Evolutionary conservation across 805 yeast species (phyloP), one percentile per base, ranked within the genome.

Genomic region (Metschnikowia matae): DNA sequence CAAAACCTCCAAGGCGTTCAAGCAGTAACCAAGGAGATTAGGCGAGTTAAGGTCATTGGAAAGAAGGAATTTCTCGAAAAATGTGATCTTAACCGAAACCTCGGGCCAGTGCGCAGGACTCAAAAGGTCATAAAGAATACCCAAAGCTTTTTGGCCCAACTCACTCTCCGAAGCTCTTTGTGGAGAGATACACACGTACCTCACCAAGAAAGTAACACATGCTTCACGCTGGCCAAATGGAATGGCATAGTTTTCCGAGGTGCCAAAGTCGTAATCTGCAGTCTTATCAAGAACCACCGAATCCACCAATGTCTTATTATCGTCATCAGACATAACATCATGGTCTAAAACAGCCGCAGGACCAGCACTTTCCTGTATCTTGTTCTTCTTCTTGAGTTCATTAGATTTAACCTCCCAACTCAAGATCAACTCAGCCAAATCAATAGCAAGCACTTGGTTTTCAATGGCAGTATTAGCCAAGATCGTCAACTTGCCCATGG

Each of bases 1-100:
- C 41, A 94, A 74, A 0, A 94, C 97, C 64, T 89, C 96, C 45
- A 95, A 69, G 0, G 99, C 96, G 68, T 94, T 95, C 60, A 91
- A 73, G 58, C 96, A 87, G 58, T 87, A 85, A 1, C 90, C 89
- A 21, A 89, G 65, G 38, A 87, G 77, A 53, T 84, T 84, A 34
- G 82, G 78, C 13, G 89, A 79, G 35, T 78, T 81, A 51, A 87
- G 71, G 55, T 92, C 97, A 49, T 88, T 83, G 31, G 88, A 83
- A 17, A 87, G 81, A 48, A 94, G 70, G 60, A 90, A 88, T 54
- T 94, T 83, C 57, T 94, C 99, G 62, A 94, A 94, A 66, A 88
- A 90, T 1, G 85, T 80, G 33, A 94, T 73, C 59, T 89, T 89
- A 17, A 94, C 90, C n/a, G 84, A 79, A 6, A 89, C 95, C 57